Percentiles rank a stretch among this genome's conserved stretches.
Evolutionary conservation across 2,329 filamentous ascomycete genomes (phyloP).

Genomic region (Aureobasidium sp.): DNA sequence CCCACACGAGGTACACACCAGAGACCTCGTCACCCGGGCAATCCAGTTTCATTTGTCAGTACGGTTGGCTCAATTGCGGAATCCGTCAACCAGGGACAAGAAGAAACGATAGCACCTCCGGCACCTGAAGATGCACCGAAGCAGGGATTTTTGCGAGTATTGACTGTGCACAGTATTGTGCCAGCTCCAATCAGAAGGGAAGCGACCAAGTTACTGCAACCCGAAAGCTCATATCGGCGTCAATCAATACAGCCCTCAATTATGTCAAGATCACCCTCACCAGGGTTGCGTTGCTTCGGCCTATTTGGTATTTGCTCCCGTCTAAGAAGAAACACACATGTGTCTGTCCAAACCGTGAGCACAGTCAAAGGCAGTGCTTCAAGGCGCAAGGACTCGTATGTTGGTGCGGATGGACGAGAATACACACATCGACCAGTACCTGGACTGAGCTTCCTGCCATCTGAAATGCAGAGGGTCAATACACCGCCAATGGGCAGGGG

Average conservation of each 20-base stretch:
- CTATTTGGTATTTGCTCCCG: background rate
- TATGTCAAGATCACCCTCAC: background rate
- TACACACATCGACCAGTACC: background rate
- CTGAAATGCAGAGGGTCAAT: conserved; percentile 22
- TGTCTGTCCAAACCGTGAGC: background rate
- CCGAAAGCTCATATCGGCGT: background rate
- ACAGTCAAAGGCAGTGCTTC: background rate
- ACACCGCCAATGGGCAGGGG: conserved; percentile 21
- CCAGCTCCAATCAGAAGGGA: background rate
- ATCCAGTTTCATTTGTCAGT: background rate
- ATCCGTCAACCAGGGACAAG: background rate
- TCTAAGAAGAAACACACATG: background rate
- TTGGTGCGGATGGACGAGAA: background rate
- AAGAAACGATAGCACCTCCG: background rate
- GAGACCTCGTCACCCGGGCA: background rate
- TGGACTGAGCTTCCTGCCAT: conserved; percentile 16
- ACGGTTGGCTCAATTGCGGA: background rate
- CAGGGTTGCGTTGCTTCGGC: background rate
- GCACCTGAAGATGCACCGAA: background rate
- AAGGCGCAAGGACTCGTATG: background rate
- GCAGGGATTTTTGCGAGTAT: background rate
- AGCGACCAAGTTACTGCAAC: background rate
- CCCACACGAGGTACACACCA: background rate
- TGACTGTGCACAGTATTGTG: conserved; percentile 3
- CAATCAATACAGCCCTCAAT: background rate